Base-by-base conservation (phyloP, 257 asterid species). In the Jaltomata sinuosa region DNA sequence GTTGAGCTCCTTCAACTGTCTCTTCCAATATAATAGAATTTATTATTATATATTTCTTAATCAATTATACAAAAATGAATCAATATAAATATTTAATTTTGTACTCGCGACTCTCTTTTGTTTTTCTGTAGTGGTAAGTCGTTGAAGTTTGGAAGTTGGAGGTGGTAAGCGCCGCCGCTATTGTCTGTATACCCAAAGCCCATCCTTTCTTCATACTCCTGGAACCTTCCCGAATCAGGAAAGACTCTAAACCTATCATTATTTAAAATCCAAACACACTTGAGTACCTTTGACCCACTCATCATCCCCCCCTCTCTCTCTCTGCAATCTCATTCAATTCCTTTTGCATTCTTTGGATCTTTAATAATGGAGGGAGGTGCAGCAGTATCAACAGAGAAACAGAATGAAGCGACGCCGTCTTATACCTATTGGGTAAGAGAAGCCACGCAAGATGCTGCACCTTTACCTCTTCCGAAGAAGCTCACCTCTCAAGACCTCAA, bases 361-460 rank as follows among this genome's bases (percentile, higher is more conserved):
- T 25, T 15, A 14, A 0, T 74, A 69, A 91, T 91, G 94, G 94
- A 91, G 85, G 92, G 88, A 62, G 90, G 87, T 79, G 88, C 91
- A 72, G 77, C 47, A 86, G 72, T 85, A 52, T 72, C 93, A 54
- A 72, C 87, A 61, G 93, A 88, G 57, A 85, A 86, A 65, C 74
- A 79, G 78, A 84, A 68, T 68, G 87, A 85, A 77, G 61, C 92
- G 7, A 84, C 91, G 45, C 87, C 95, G 0, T 76, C 81, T 76
- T 92, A 92, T 91, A 92, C 93, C 59, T 92, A 91, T 50, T 91
- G 93, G 95, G 93, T 92, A 34, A 89, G 95, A 29, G 91, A 85
- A 83, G 80, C 83, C 76, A 88, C 91, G 79, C 84, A 88, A 61
- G 95, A 92, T 67, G 94, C 94, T 21, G 92, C 95, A 65, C 95